Evolutionary conservation across 768 basidiomycete genomes (phyloP), one percentile per base, ranked within the genome.

Genomic region (Russula compacta): DNA sequence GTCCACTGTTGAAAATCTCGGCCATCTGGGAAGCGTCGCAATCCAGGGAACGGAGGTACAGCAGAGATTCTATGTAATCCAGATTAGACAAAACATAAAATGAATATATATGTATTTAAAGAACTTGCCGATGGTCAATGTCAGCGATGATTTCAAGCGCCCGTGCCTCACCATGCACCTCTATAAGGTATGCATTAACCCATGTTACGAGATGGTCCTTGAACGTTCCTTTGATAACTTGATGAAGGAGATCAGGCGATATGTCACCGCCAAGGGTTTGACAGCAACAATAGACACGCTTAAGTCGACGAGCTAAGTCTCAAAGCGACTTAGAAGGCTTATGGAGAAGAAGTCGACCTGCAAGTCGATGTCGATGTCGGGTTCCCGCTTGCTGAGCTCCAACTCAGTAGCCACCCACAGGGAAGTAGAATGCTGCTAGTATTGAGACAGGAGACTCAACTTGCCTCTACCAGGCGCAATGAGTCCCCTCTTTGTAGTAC

Each of bases 1-100:
- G 65, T 67, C 66, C 64, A 67, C 21, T 68, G 67, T 17, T 44
- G 39, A 53, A 68, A 68, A 33, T 63, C 53, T 2, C 55, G 65
- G 1, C 67, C 67, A 44, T 67, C 36, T 17, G 55, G 60, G 46
- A 68, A 68, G 1, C 57, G 32, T 1, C 29, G 39, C 2, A 61
- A 58, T 3, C 42, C 17, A 7, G 42, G 42, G 7, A n/a, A 43
- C 2, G 42, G 15, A n/a, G 42, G 42, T 17, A 49, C 32, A 15
- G 32, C 48, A 3, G 48, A 49, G 17, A 49, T 49, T 2, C 48
- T 49, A 29, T 29, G 24, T 15, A 15, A 40, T 15, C 3, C 3
- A 11, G 14, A 3, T 40, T 2, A 40, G 24, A 14, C 10, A 40
- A 40, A 3, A 11, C 39, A 42, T 35, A 6, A 6, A 49, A 35